Conservation (phyloP, 1,284 basidiomycete genomes). For the Entoloma clypeatum region DNA sequence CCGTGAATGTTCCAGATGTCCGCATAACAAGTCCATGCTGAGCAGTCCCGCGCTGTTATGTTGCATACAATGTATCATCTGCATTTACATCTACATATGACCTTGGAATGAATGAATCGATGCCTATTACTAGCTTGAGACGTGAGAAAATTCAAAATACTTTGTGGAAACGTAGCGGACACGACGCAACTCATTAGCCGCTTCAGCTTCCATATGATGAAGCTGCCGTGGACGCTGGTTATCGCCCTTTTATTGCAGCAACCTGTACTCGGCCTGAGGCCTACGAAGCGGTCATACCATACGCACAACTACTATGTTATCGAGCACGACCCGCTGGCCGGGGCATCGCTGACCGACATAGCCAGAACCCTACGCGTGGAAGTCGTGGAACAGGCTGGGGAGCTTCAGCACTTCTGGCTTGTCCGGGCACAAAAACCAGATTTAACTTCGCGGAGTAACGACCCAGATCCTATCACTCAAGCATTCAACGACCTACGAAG, state of each 20-base stretch:
- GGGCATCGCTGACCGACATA: conserved; percentile 55
- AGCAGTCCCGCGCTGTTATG: too few species aligned
- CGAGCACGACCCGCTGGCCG: conserved; percentile 59
- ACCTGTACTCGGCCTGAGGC: conserved; percentile 28
- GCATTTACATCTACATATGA: too few species aligned
- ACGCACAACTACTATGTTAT: conserved; percentile 91
- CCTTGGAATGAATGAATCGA: too few species aligned
- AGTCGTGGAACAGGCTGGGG: conserved; percentile 85
- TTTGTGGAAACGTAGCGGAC: too few species aligned
- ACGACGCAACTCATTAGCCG: conserved; percentile 12
- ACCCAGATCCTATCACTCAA: conserved; percentile 50
- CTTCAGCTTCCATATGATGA: conserved; percentile 28
- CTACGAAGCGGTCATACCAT: conserved; percentile 57
- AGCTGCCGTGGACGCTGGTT: conserved; percentile 34
- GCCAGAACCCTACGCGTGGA: conserved; percentile 78
- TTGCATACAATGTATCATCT: too few species aligned
- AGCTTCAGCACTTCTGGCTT: conserved; percentile 82
- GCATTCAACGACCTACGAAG: conserved; percentile 44
- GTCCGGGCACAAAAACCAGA: conserved; percentile 57
- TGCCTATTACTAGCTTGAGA: too few species aligned
- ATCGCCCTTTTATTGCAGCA: conserved; percentile 30
- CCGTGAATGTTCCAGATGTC: too few species aligned
- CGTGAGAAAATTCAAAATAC: too few species aligned
- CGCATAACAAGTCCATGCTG: too few species aligned
- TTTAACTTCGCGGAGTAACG: conserved; percentile 33